phyloP scores from a whole-genome alignment of 129 eudicot genomes.

The sunflower (Helianthus annuus) region HanXRQr2.0-SUNRISE NC_035440.2:91710891-91711390 shows the following conservation, averaged over 20 bases:
- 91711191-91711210: slow-evolving; percentile 24
- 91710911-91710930: no score
- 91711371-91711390: no score
- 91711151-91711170: slow-evolving; percentile 19
- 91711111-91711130: neutral
- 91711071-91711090: neutral
- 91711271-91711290: neutral
- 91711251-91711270: neutral
- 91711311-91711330: no score
- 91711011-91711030: neutral
- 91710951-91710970: no score
- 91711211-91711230: slow-evolving; percentile 8
- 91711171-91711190: slow-evolving; percentile 16
- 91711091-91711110: slow-evolving; percentile 5
- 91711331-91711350: no score
- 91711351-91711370: no score
- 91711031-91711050: slow-evolving; percentile 5
- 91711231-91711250: neutral
- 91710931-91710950: no score
- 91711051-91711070: slow-evolving; percentile 12
- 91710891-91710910: no score
- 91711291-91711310: neutral
- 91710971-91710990: no score
- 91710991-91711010: no score
- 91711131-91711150: neutral